Evolutionary conservation across 495 filamentous ascomycete genomes (phyloP).

Genomic region (Trichoderma erinaceum): DNA sequence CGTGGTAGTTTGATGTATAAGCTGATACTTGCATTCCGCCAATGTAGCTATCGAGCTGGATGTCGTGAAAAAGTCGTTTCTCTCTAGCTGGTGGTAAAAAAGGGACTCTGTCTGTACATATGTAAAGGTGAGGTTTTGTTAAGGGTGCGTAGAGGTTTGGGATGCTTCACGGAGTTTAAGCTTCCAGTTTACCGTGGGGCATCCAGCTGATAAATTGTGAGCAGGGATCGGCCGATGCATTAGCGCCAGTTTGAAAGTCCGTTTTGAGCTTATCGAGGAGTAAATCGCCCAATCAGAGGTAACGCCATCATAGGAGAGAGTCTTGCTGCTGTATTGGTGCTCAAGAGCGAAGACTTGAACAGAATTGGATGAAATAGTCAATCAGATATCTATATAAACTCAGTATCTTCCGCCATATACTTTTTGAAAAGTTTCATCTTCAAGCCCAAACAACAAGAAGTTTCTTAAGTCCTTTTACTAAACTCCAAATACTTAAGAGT

Average conservation of each 20-base stretch:
- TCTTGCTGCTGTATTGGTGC: background rate
- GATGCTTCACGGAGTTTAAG: background rate
- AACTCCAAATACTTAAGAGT: background rate
- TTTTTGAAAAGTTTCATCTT: too few relatives aligned
- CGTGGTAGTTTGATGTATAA: background rate
- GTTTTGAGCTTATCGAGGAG: background rate
- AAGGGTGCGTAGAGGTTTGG: background rate
- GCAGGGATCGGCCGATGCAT: slow-evolving; percentile 12
- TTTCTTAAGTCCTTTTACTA: too few relatives aligned
- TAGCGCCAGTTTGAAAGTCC: background rate
- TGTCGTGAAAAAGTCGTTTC: background rate
- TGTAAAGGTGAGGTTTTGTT: background rate
- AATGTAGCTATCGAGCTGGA: background rate
- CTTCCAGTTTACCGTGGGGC: background rate
- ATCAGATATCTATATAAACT: background rate
- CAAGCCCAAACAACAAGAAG: too few relatives aligned
- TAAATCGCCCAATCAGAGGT: background rate
- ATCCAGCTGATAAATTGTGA: background rate
- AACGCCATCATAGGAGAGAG: background rate
- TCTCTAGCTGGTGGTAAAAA: background rate
- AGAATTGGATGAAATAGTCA: background rate
- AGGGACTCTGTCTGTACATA: background rate
- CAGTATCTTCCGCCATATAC: background rate
- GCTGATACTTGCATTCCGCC: background rate
- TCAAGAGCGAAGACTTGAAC: background rate